These are phyloP conservation scores for Lentinus brumalis DNA, from an alignment of 768 basidiomycete genomes.

Conservation along the genomic window DNA sequence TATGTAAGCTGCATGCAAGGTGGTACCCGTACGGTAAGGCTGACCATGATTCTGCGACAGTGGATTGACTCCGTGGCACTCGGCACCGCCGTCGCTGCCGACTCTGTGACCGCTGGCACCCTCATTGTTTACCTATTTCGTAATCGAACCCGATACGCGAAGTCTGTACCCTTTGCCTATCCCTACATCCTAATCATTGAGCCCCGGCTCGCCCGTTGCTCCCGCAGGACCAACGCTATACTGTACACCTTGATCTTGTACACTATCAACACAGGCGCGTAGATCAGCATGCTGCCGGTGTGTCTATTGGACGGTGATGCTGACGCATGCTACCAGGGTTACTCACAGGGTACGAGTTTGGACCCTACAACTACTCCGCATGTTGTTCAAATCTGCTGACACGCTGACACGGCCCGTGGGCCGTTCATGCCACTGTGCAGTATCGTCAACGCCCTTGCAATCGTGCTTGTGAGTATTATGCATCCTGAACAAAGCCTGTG, in stretches of 20 bases:
- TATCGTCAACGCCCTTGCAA: background rate
- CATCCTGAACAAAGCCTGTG: no score
- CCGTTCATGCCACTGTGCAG: background rate
- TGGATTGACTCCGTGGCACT: constrained; percentile 2
- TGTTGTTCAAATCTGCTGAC: background rate
- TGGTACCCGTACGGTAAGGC: background rate
- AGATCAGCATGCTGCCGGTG: background rate
- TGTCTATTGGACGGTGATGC: background rate
- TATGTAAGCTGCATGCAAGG: background rate
- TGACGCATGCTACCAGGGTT: background rate
- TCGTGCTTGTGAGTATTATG: background rate
- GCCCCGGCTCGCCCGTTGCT: background rate
- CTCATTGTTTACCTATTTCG: background rate
- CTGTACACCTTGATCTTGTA: background rate
- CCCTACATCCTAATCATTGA: background rate
- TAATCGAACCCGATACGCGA: background rate
- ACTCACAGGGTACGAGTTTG: background rate
- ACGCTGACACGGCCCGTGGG: background rate
- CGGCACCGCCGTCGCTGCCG: background rate
- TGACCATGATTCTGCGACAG: background rate
- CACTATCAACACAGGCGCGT: constrained; percentile 1
- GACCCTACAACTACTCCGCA: no score
- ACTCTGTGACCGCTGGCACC: background rate
- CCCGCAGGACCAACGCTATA: background rate
- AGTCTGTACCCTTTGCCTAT: background rate